A percentile compares a stretch with the other conserved stretches of the same genome.
Conservation (phyloP, 2,329 filamentous ascomycete genomes). For the Neopestalotiopsis rosae region DNA sequence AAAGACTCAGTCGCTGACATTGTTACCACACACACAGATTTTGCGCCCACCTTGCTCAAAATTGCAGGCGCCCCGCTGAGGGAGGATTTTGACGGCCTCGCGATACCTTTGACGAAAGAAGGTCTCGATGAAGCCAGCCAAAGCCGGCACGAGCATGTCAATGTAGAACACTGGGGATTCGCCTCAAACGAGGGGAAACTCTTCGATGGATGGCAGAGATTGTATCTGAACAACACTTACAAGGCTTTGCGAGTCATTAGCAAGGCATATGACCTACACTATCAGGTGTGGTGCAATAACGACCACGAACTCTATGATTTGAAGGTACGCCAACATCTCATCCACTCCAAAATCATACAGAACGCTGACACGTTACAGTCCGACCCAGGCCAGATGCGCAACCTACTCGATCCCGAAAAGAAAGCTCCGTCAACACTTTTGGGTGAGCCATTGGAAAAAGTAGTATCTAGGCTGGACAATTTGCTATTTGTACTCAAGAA, state of each 20-base stretch:
- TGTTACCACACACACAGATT: conserved; percentile 66
- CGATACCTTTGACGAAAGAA: conserved; percentile 44
- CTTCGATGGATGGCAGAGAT: conserved; percentile 30
- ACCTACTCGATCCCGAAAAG: conserved; percentile 45
- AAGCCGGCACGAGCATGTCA: conserved; percentile 51
- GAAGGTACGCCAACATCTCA: conserved; percentile 47
- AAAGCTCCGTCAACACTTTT: not conserved
- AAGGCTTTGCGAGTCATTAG: conserved; percentile 56
- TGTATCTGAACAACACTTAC: conserved; percentile 55
- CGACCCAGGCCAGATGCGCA: conserved; percentile 34
- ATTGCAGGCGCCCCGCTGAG: conserved; percentile 47
- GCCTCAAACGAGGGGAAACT: conserved; percentile 38
- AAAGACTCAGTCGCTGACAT: conserved; percentile 43
- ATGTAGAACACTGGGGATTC: conserved; percentile 52
- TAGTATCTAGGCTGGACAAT: conserved; percentile 49
- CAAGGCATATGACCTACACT: conserved; percentile 53
- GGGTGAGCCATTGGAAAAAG: conserved; percentile 31
- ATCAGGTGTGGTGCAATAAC: conserved; percentile 57
- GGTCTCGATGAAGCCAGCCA: conserved; percentile 22
- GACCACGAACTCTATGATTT: conserved; percentile 63
- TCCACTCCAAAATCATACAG: not conserved
- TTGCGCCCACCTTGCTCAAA: conserved; percentile 65
- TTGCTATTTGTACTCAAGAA: conserved; percentile 56
- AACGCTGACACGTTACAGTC: conserved; percentile 19
- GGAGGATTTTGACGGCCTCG: conserved; percentile 61